A percentile compares a stretch with the other conserved stretches of the same genome.
These are phyloP conservation scores for Raphanus hybrid DNA, from an alignment of 441 rosid species.

Conservation along the genomic window DNA sequence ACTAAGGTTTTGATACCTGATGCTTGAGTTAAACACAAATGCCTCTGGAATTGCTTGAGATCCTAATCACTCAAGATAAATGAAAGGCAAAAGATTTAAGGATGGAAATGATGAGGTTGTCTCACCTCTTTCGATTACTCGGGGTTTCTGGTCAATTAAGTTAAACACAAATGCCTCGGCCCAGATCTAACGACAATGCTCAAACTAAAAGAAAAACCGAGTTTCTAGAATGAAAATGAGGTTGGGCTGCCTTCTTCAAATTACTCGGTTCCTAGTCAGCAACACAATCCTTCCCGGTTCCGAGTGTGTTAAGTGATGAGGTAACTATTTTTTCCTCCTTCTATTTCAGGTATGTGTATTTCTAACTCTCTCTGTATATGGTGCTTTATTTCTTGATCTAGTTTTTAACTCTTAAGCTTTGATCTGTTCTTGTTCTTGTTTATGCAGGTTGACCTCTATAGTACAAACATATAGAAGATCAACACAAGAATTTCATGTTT, in stretches of 20 bases:
- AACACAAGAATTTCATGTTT: neutral
- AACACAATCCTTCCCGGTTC: neutral
- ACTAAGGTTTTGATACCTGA: neutral
- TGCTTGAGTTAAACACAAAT: neutral
- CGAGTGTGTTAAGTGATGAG: neutral
- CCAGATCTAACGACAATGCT: neutral
- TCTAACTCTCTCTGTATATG: neutral
- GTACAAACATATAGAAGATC: neutral
- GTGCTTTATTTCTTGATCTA: neutral
- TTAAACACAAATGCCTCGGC: neutral
- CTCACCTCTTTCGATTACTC: neutral
- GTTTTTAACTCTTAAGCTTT: neutral
- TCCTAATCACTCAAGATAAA: neutral
- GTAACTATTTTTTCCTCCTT: neutral
- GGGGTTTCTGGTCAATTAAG: neutral
- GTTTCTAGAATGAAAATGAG: neutral
- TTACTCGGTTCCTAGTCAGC: neutral
- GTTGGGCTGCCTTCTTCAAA: neutral
- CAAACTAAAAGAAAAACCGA: neutral
- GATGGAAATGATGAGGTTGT: neutral
- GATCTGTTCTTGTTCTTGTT: neutral
- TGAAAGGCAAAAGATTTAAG: neutral
- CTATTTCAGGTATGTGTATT: neutral
- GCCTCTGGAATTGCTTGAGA: constrained; percentile 1
- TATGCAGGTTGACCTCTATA: neutral